Evolutionary conservation across 495 filamentous ascomycete species (phyloP).

Genomic region (Trichoderma virens): DNA sequence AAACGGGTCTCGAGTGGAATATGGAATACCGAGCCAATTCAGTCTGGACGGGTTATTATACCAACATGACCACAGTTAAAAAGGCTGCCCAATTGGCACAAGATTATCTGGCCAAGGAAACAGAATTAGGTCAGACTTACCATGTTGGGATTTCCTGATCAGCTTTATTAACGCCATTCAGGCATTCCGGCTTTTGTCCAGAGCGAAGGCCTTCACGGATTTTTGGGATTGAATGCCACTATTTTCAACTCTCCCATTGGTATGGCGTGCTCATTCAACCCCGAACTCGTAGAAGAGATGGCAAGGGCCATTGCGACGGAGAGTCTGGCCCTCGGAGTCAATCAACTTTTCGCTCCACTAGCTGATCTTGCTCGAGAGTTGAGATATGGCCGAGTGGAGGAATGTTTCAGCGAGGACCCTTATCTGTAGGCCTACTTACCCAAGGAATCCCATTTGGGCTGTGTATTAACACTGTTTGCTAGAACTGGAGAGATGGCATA

Average conservation of each 20-base stretch:
- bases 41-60: slow-evolving; percentile 63
- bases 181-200: slow-evolving; percentile 65
- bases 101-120: slow-evolving; percentile 56
- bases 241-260: slow-evolving; percentile 70
- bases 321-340: slow-evolving; percentile 53
- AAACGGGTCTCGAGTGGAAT: slow-evolving; percentile 54
- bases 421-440: slow-evolving; percentile 30
- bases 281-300: slow-evolving; percentile 53
- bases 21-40: slow-evolving; percentile 54
- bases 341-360: slow-evolving; percentile 61
- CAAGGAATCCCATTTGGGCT: background rate
- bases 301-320: slow-evolving; percentile 52
- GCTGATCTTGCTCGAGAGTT: slow-evolving; percentile 60
- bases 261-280: slow-evolving; percentile 59
- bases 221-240: slow-evolving; percentile 60
- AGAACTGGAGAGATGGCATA: slow-evolving; percentile 46
- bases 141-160: background rate
- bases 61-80: slow-evolving; percentile 54
- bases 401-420: slow-evolving; percentile 59
- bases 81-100: slow-evolving; percentile 53
- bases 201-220: slow-evolving; percentile 64
- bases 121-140: slow-evolving; percentile 16
- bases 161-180: slow-evolving; percentile 27
- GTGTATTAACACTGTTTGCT: background rate
- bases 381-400: slow-evolving; percentile 62